Evolutionary conservation across 2,329 filamentous ascomycete genomes (phyloP).

Genomic region (Didymella segeticola): DNA sequence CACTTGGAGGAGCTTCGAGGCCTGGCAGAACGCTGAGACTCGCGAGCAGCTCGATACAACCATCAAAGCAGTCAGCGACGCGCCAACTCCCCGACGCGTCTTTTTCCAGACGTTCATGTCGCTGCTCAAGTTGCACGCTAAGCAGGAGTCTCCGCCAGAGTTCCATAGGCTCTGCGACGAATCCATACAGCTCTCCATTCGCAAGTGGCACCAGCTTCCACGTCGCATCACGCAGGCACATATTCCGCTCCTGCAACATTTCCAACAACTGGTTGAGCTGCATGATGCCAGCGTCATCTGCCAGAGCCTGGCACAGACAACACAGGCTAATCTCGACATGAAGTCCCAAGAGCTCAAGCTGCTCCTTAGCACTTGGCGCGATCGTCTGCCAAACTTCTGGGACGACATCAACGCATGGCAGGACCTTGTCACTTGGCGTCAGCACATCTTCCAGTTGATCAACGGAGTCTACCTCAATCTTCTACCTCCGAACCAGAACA

Average conservation of each 20-base stretch:
- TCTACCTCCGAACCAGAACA: conserved; percentile 75
- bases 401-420: conserved; percentile 99
- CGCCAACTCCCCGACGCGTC: conserved; percentile 87
- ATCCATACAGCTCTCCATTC: conserved; percentile 93
- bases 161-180: conserved; percentile 94
- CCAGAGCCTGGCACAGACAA: conserved; percentile 85
- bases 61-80: conserved; percentile 97
- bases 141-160: conserved; percentile 78
- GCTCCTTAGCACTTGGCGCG: conserved; percentile 91
- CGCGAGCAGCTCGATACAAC: conserved; percentile 89
- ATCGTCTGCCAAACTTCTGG: conserved; percentile 96
- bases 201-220: conserved; percentile 99
- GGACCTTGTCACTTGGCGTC: conserved; percentile 98
- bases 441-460: conserved; percentile 98
- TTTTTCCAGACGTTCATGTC: conserved; percentile 99
- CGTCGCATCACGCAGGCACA: conserved; percentile 93
- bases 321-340: conserved; percentile 81
- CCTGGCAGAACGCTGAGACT: conserved; percentile 86
- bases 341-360: conserved; percentile 97
- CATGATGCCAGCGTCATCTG: conserved; percentile 98
- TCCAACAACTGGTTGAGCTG: conserved; percentile 95
- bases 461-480: conserved; percentile 91
- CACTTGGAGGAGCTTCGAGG: conserved; percentile 93
- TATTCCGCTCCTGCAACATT: conserved; percentile 93
- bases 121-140: conserved; percentile 89